Evolutionary conservation across 257 asterid genomes (phyloP), one percentile per base, ranked within the genome.

Genomic region (Verbena officinalis): DNA sequence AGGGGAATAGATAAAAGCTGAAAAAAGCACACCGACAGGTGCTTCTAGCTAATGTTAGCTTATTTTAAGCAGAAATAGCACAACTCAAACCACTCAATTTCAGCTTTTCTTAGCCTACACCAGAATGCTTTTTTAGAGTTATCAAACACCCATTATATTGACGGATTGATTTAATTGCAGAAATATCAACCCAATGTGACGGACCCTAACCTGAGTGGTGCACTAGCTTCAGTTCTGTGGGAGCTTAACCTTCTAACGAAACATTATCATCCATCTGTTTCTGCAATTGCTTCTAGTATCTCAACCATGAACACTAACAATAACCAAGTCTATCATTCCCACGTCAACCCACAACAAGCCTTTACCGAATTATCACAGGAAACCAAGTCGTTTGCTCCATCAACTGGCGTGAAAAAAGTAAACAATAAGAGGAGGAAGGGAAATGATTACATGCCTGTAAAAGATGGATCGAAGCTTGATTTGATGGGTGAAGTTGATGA

Each of bases 221-320:
- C 97, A 51, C 83, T 94, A 55, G 92, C 99, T 61, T 88, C 99
- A 2, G 97, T 94, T 44, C 95, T 90, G 53, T 94, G 99, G 99
- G 99, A 94, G 80, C 90, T 94, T 46, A 88, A 90, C 75, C 95
- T 94, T 56, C 77, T 90, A 11, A 70, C 69, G 64, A 90, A 84
- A 65, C 97, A 94, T 64, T 94, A 86, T 58, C 95, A 94, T 68
- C 95, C 96, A 10, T 50, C 89, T 1, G 70, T 90, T 57, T 83
- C 88, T 45, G 38, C 93, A 5, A 62, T 84, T 49, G 90, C 97
- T 14, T 62, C 91, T 16, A 80, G 81, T 72, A 81, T 94, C 74
- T 80, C 90, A 22, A 75, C 86, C 33, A 80, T 88, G 96, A 63
- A 73, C 71, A 52, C 86, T 12, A 70, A 81, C 15, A 79, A 76